Conservation (phyloP, 495 filamentous ascomycete genomes). For the Astrocystis sublimbata region DNA sequence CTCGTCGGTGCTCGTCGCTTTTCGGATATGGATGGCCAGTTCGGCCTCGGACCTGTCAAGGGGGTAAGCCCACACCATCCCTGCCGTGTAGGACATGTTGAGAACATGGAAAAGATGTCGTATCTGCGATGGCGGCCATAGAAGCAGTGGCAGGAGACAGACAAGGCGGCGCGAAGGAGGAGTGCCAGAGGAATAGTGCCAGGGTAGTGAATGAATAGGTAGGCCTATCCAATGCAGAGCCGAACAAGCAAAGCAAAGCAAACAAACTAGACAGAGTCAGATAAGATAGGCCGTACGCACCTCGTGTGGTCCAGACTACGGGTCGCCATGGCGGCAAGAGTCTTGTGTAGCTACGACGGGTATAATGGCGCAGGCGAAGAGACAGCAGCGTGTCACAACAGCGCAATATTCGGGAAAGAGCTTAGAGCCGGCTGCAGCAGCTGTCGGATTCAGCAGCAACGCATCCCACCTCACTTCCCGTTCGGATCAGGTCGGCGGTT, state of each 20-base stretch:
- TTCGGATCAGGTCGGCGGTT: constrained; percentile 9
- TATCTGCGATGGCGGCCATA: not conserved
- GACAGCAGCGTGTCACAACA: constrained; percentile 16
- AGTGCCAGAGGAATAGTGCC: not conserved
- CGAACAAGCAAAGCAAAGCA: not conserved
- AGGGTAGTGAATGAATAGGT: too few species aligned
- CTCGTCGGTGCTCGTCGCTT: constrained; percentile 94
- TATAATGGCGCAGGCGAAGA: constrained; percentile 6
- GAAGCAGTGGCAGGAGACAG: constrained; percentile 1
- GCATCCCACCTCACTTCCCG: constrained; percentile 25
- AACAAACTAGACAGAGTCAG: not conserved
- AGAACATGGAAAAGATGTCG: not conserved
- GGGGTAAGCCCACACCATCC: constrained; percentile 18
- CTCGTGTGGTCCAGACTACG: constrained; percentile 51
- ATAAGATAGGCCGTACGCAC: constrained; percentile 27
- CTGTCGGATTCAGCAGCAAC: constrained; percentile 25
- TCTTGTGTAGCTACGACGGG: constrained; percentile 11
- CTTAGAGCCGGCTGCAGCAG: constrained; percentile 18
- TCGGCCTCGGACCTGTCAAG: constrained; percentile 81
- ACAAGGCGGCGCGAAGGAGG: not conserved
- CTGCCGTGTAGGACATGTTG: constrained; percentile 17
- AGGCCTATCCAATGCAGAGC: too few species aligned
- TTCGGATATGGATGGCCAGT: constrained; percentile 91
- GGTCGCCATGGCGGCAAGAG: constrained; percentile 45
- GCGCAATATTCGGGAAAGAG: constrained; percentile 24